Evolutionary conservation across 805 yeast genomes (phyloP).

Genomic region (Candida vaughaniae): DNA sequence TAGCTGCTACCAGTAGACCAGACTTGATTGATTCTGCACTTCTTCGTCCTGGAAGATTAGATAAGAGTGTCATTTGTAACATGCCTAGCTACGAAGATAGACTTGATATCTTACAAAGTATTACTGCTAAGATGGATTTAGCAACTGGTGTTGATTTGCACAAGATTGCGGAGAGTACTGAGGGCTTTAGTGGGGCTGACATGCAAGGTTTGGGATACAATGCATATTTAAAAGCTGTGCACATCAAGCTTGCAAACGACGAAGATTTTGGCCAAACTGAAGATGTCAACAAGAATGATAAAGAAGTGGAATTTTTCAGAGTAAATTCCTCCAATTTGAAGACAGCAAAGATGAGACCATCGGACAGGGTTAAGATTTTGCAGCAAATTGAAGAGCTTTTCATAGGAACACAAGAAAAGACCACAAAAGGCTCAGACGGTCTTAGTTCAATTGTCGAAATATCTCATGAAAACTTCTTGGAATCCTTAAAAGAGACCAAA

Average conservation of each 20-base stretch:
- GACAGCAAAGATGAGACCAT: conserved; percentile 27
- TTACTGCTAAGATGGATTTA: conserved; percentile 61
- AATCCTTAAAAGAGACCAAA: conserved; percentile 72
- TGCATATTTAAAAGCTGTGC: conserved; percentile 86
- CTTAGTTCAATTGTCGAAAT: conserved; percentile 41
- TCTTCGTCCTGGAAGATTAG: conserved; percentile 93
- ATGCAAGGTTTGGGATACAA: conserved; percentile 89
- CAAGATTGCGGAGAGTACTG: conserved; percentile 56
- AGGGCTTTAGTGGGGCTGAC: conserved; percentile 93
- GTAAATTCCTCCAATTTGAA: conserved; percentile 33
- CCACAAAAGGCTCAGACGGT: not conserved
- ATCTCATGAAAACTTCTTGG: conserved; percentile 51
- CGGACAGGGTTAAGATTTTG: conserved; percentile 39
- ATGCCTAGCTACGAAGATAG: conserved; percentile 75
- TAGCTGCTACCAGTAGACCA: conserved; percentile 96
- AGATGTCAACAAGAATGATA: conserved; percentile 14
- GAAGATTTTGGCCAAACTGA: conserved; percentile 25
- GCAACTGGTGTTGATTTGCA: conserved; percentile 49
- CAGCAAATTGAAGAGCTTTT: conserved; percentile 44
- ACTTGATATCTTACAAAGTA: conserved; percentile 63
- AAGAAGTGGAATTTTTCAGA: conserved; percentile 42
- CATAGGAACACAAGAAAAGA: conserved; percentile 6
- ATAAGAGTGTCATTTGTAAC: conserved; percentile 87
- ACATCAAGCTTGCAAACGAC: conserved; percentile 55
- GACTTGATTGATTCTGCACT: conserved; percentile 94